These are phyloP conservation scores for Pelagomonas calceolata DNA, from an alignment of 108 stramenopile genomes.

Conservation along the genomic window DNA sequence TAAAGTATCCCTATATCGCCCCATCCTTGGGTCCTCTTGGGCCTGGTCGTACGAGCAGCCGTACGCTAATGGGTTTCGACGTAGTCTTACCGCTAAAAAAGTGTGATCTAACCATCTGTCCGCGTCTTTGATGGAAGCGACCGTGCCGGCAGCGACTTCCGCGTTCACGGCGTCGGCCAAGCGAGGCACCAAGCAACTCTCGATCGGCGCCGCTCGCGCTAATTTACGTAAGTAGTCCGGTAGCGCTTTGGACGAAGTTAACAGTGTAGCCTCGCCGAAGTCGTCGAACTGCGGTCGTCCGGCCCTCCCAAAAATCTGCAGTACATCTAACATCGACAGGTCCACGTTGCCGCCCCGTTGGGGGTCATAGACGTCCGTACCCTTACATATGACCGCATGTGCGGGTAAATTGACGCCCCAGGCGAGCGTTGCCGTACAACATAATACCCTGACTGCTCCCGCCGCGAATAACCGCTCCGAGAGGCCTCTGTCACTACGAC, in stretches of 20 bases:
- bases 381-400: constrained; percentile 90
- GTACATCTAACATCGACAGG: constrained; percentile 88
- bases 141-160: constrained; percentile 91
- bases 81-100: constrained; percentile 89
- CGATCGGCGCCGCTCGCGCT: constrained; percentile 82
- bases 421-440: constrained; percentile 93
- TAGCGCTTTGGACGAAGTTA: constrained; percentile 81
- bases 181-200: constrained; percentile 79
- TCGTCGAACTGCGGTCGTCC: constrained; percentile 95
- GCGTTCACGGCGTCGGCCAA: constrained; percentile 96
- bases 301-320: constrained; percentile 96
- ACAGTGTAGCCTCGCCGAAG: constrained; percentile 86
- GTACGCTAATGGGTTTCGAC: constrained; percentile 82
- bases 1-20: constrained; percentile 38
- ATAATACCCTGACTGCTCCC: constrained; percentile 89
- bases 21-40: constrained; percentile 58
- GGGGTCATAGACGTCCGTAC: constrained; percentile 96
- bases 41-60: constrained; percentile 67
- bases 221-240: constrained; percentile 81
- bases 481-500: constrained; percentile 82
- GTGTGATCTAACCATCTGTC: constrained; percentile 89
- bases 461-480: constrained; percentile 86
- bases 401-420: constrained; percentile 96
- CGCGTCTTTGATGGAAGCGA: constrained; percentile 82
- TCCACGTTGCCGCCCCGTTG: constrained; percentile 91